Evolutionary conservation across 2,329 filamentous ascomycete species (phyloP).

Genomic region (Juglanconis sp.): DNA sequence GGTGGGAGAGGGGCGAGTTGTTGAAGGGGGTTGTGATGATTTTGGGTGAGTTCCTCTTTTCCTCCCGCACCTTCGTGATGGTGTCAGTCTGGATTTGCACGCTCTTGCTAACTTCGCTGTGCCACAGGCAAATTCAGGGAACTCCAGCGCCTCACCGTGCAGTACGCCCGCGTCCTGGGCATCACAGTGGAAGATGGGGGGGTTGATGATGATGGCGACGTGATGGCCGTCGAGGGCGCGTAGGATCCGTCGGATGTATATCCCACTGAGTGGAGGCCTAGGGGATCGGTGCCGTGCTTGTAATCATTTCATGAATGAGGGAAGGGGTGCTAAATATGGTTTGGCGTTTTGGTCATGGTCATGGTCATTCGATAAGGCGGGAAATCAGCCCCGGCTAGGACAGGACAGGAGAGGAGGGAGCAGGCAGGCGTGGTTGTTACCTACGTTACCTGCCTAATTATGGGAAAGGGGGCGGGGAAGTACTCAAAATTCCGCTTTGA

Average conservation of each 20-base stretch:
- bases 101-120: slow-evolving; percentile 29
- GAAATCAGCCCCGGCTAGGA: too few relatives aligned
- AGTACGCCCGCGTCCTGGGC: slow-evolving; percentile 82
- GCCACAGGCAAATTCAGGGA: slow-evolving; percentile 85
- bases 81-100: background rate
- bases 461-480: too few relatives aligned
- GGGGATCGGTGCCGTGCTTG: background rate
- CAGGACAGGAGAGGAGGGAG: too few relatives aligned
- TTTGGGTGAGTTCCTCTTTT: slow-evolving; percentile 64
- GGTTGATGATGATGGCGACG: slow-evolving; percentile 34
- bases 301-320: too few relatives aligned
- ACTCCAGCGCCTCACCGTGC: slow-evolving; percentile 88
- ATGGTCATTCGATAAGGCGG: too few relatives aligned
- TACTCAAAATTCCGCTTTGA: too few relatives aligned
- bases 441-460: too few relatives aligned
- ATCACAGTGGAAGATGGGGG: slow-evolving; percentile 49
- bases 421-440: too few relatives aligned
- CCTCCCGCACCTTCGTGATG: too few relatives aligned
- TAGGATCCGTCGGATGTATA: background rate
- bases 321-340: too few relatives aligned
- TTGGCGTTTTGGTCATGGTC: too few relatives aligned
- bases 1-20: slow-evolving; percentile 85
- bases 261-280: too few relatives aligned
- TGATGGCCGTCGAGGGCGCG: slow-evolving; percentile 40
- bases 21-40: slow-evolving; percentile 90